Evolutionary conservation across 805 yeast genomes (phyloP).

Genomic region (Ogataea populi-albae): DNA sequence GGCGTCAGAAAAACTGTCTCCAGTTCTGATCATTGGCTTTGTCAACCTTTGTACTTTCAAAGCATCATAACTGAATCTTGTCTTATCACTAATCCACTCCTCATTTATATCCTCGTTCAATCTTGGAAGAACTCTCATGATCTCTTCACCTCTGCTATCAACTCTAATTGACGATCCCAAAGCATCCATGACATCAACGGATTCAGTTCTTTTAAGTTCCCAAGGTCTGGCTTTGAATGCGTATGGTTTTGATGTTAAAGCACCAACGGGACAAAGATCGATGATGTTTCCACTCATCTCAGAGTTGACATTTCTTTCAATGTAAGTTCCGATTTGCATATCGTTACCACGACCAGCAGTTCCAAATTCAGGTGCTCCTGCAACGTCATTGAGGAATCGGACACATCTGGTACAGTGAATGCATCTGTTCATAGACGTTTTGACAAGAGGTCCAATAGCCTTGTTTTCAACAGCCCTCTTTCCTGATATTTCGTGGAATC

Average conservation of each 20-base stretch:
- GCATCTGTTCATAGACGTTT: conserved; percentile 90
- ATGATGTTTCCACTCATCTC: conserved; percentile 85
- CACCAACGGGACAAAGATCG: conserved; percentile 91
- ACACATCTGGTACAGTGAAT: conserved; percentile 92
- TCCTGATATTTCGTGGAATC: conserved; percentile 77
- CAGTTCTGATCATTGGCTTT: conserved; percentile 70
- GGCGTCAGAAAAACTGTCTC: conserved; percentile 65
- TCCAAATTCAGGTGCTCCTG: conserved; percentile 91
- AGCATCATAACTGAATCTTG: conserved; percentile 84
- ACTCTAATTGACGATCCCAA: conserved; percentile 80
- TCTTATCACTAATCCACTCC: conserved; percentile 89
- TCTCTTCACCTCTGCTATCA: conserved; percentile 83
- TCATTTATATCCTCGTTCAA: conserved; percentile 83
- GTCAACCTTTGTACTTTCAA: conserved; percentile 83
- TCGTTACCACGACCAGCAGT: conserved; percentile 89
- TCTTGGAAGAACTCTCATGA: conserved; percentile 83
- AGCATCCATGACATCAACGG: conserved; percentile 81
- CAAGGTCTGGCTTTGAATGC: conserved; percentile 93
- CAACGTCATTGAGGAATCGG: conserved; percentile 84
- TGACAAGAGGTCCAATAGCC: conserved; percentile 84
- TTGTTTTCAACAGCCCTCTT: conserved; percentile 90
- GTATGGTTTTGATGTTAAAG: conserved; percentile 84
- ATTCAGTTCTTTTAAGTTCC: conserved; percentile 87
- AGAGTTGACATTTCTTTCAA: conserved; percentile 78
- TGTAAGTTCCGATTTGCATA: conserved; percentile 86